These are phyloP conservation scores for Backusella morwellensis DNA, from an alignment of 192 early-diverging fungal genomes.

Conservation along the genomic window DNA sequence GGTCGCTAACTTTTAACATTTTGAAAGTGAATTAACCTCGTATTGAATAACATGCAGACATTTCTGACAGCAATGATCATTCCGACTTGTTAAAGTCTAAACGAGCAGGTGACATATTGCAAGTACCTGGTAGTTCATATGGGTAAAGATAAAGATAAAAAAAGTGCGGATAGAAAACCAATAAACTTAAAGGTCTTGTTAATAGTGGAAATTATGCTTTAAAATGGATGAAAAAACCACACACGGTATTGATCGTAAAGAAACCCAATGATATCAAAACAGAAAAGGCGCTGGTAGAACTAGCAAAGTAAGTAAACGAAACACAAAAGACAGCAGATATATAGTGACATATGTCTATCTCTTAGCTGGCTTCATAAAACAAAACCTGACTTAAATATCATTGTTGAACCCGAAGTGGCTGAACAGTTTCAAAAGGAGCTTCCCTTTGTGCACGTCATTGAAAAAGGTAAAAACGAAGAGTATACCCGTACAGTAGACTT, in stretches of 20 bases:
- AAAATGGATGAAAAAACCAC: conserved; percentile 61
- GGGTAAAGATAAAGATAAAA: conserved; percentile 29
- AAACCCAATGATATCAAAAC: conserved; percentile 73
- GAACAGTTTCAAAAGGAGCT: conserved; percentile 48
- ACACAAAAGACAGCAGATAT: background rate
- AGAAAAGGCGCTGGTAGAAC: conserved; percentile 61
- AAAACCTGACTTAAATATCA: conserved; percentile 66
- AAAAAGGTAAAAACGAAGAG: conserved; percentile 51
- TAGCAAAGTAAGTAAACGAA: conserved; percentile 45
- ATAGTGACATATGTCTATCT: background rate
- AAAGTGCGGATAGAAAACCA: background rate
- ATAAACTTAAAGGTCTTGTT: no score
- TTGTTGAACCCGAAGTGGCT: conserved; percentile 67
- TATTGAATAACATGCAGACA: no score
- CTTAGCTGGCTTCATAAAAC: conserved; percentile 62
- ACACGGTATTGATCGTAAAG: conserved; percentile 76
- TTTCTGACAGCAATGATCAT: background rate
- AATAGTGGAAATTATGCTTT: conserved; percentile 49
- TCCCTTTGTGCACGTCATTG: conserved; percentile 55
- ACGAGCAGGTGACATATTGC: conserved; percentile 41
- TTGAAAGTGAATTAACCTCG: background rate
- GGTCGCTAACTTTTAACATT: background rate
- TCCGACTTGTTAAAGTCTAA: conserved; percentile 24
- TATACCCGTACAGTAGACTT: conserved; percentile 76
- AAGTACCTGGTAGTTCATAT: conserved; percentile 48